Percentiles rank a stretch among this genome's conserved stretches.
phyloP scores from a whole-genome alignment of 306 rosid species.

The Luffa aegyptiaca region DNA sequence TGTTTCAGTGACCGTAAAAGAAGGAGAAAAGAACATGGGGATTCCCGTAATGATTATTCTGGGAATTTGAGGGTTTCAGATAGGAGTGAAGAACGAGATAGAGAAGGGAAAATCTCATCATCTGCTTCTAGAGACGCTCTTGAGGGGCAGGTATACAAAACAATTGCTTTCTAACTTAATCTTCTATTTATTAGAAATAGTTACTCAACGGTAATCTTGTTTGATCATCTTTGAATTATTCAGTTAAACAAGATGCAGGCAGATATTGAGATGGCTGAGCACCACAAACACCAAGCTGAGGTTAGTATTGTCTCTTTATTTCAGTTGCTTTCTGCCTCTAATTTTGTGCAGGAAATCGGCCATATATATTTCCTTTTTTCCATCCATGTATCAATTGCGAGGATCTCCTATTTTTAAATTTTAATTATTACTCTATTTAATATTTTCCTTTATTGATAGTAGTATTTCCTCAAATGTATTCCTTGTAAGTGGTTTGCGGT shows the following conservation, averaged over 20 bases:
- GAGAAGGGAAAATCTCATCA: constrained; percentile 39
- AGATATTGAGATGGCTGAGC: constrained; percentile 43
- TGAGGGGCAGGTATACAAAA: constrained; percentile 47
- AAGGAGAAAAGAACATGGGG: constrained; percentile 42
- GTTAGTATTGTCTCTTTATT: constrained; percentile 41
- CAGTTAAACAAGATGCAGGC: constrained; percentile 64
- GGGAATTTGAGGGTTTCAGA: constrained; percentile 49
- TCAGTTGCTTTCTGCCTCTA: constrained; percentile 9
- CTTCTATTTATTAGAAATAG: constrained; percentile 8
- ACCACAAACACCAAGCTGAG: constrained; percentile 45
- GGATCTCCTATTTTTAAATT: neutral
- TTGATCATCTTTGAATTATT: constrained; percentile 17
- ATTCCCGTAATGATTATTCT: constrained; percentile 53
- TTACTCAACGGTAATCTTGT: neutral
- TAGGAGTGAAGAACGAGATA: constrained; percentile 40
- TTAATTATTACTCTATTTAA: neutral
- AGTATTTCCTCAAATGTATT: neutral
- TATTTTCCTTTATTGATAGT: neutral
- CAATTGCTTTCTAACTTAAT: neutral
- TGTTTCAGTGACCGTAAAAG: constrained; percentile 42
- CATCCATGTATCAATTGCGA: neutral
- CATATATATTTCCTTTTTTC: neutral
- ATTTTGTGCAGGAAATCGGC: neutral
- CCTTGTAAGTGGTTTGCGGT: neutral
- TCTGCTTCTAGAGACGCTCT: constrained; percentile 41